phyloP scores from a whole-genome alignment of 805 yeast species.

The Saccharomycopsis javanensis region DNA sequence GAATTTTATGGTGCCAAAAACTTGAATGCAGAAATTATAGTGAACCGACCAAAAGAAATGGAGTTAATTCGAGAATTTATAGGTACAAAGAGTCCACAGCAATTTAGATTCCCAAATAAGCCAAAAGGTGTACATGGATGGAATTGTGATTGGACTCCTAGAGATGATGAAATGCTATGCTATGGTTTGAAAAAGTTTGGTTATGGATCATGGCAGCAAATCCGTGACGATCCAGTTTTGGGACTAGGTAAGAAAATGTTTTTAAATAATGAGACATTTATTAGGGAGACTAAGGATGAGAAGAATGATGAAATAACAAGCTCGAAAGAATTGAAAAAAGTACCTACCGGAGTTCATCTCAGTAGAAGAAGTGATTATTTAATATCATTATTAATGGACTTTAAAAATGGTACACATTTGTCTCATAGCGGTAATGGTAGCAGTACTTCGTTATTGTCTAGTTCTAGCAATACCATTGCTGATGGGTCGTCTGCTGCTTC shows the following conservation, averaged over 20 bases:
- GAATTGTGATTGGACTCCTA: slow-evolving; percentile 77
- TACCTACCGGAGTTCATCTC: slow-evolving; percentile 87
- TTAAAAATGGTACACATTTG: slow-evolving; percentile 2
- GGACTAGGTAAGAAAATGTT: slow-evolving; percentile 79
- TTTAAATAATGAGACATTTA: slow-evolving; percentile 34
- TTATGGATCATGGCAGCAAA: slow-evolving; percentile 89
- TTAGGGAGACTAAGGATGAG: slow-evolving; percentile 26
- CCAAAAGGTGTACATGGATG: slow-evolving; percentile 85
- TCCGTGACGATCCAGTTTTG: slow-evolving; percentile 89
- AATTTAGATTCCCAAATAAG: slow-evolving; percentile 47
- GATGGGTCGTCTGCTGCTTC: slow-evolving; percentile 12
- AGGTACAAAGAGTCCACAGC: slow-evolving; percentile 43
- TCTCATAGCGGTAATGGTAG: slow-evolving; percentile 15
- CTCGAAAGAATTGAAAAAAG: slow-evolving; percentile 42
- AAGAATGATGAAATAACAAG: slow-evolving; percentile 17
- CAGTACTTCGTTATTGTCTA: slow-evolving; percentile 25
- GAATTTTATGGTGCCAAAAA: slow-evolving; percentile 82
- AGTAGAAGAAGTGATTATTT: slow-evolving; percentile 88
- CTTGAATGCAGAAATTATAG: slow-evolving; percentile 79
- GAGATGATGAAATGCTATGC: slow-evolving; percentile 78
- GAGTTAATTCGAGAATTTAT: slow-evolving; percentile 47
- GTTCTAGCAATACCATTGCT: slow-evolving; percentile 23
- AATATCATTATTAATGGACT: slow-evolving; percentile 46
- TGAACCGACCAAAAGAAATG: slow-evolving; percentile 82
- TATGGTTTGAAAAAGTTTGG: slow-evolving; percentile 90